These are phyloP conservation scores for Aspergillus fructus DNA, from an alignment of 2,329 filamentous ascomycete genomes.

Conservation along the genomic window DNA sequence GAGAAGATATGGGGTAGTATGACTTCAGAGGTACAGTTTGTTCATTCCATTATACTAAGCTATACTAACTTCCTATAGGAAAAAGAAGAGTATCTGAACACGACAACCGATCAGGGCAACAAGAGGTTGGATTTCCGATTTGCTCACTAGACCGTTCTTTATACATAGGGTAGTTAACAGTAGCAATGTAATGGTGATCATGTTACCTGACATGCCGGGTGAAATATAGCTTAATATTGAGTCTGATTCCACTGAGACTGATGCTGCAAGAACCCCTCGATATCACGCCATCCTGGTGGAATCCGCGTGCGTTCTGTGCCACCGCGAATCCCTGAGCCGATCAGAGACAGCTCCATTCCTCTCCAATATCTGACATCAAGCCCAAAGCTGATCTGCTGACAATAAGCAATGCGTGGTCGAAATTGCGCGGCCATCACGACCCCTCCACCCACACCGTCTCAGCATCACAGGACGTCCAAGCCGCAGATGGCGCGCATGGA, in stretches of 20 bases:
- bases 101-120: conserved; percentile 53
- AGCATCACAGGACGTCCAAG: background rate
- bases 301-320: background rate
- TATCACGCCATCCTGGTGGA: conserved; percentile 5
- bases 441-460: background rate
- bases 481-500: background rate
- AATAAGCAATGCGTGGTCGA: background rate
- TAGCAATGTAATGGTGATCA: too few species aligned
- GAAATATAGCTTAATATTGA: too few species aligned
- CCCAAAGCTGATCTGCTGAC: background rate
- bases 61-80: conserved; percentile 30
- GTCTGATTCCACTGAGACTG: too few species aligned
- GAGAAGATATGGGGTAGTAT: conserved; percentile 46
- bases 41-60: background rate
- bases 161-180: too few species aligned
- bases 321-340: background rate
- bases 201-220: too few species aligned
- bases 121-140: conserved; percentile 58
- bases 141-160: conserved; percentile 11
- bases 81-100: conserved; percentile 49
- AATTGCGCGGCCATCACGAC: background rate
- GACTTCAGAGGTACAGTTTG: conserved; percentile 28
- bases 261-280: conserved; percentile 1
- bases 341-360: background rate
- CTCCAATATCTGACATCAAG: background rate